Conservation (phyloP, 2,329 filamentous ascomycete genomes). For the Monilinia laxa region DNA sequence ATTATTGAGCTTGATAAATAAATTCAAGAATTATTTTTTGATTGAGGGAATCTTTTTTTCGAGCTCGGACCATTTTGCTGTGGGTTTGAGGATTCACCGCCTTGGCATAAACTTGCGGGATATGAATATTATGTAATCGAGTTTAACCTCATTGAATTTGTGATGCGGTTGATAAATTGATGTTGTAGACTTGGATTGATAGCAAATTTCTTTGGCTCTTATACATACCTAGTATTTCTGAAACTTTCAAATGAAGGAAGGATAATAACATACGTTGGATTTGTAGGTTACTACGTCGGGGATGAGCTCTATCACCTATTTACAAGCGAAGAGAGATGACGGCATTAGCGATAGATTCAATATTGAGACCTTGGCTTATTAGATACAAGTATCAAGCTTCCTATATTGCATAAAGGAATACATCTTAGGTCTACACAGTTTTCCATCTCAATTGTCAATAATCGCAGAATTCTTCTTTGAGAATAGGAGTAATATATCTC, state of each 20-base stretch:
- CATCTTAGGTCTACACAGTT: background rate
- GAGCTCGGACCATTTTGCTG: constrained; percentile 20
- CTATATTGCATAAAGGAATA: background rate
- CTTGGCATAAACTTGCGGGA: constrained; percentile 11
- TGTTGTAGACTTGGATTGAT: background rate
- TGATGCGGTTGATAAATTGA: background rate
- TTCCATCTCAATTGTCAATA: background rate
- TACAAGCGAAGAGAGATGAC: no score
- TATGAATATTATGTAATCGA: constrained; percentile 11
- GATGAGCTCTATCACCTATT: no score
- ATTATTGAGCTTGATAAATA: constrained; percentile 14
- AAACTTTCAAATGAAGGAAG: no score
- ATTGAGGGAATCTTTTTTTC: constrained; percentile 25
- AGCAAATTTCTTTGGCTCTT: background rate
- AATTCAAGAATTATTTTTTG: constrained; percentile 25
- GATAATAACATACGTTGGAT: no score
- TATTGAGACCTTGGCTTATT: no score
- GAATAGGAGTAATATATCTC: no score
- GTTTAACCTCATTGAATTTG: background rate
- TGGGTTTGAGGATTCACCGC: constrained; percentile 17
- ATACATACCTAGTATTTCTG: no score
- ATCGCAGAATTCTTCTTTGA: background rate
- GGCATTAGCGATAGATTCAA: no score
- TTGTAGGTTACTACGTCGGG: no score
- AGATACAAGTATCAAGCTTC: background rate